A percentile compares a stretch with the other conserved stretches of the same genome.
phyloP scores from a whole-genome alignment of 345 rosid genomes.

The Euphorbia lathyris region DNA sequence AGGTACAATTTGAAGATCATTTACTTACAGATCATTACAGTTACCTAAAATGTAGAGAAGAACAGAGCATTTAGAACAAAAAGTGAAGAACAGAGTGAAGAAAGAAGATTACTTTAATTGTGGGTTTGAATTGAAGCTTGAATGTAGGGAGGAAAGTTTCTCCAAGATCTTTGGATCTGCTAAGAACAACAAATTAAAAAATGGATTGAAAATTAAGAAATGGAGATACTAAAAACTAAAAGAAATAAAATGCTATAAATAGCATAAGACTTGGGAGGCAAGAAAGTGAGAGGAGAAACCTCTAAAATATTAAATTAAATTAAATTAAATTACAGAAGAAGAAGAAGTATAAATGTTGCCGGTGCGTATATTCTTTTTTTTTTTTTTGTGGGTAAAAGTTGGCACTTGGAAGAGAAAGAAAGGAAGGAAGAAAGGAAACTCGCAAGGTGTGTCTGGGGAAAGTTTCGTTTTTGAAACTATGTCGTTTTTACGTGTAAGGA shows the following conservation, averaged over 20 bases:
- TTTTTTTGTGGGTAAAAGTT: background rate
- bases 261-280: conserved; percentile 35
- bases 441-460: background rate
- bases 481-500: background rate
- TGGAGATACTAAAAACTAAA: background rate
- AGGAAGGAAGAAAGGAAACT: background rate
- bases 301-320: background rate
- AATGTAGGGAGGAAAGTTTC: background rate
- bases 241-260: background rate
- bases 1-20: no score
- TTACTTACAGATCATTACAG: background rate
- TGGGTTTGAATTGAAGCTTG: conserved; percentile 10
- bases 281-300: conserved; percentile 15
- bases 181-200: background rate
- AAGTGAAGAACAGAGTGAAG: background rate
- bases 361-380: background rate
- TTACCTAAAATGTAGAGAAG: background rate
- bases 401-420: background rate
- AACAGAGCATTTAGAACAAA: background rate
- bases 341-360: background rate
- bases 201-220: background rate
- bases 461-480: background rate
- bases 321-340: background rate
- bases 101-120: conserved; percentile 19
- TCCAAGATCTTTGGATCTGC: conserved; percentile 28